These are phyloP conservation scores for Neonectria neomacrospora DNA, from an alignment of 2,329 filamentous ascomycete genomes.

Conservation along the genomic window DNA sequence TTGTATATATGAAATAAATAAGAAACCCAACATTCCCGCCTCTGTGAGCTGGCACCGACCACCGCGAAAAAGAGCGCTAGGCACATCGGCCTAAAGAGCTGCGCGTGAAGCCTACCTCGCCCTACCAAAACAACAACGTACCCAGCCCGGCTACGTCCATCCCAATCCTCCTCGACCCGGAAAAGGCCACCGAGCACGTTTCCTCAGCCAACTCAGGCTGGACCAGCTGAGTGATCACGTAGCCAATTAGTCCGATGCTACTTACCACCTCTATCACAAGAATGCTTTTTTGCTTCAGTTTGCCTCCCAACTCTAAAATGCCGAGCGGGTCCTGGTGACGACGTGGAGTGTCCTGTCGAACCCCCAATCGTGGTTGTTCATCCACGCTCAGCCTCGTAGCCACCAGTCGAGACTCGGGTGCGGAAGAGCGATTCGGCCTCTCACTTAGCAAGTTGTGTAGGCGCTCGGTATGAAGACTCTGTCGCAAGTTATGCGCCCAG, in stretches of 20 bases:
- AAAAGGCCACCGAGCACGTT: constrained; percentile 31
- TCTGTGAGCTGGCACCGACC: background rate
- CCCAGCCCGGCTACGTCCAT: constrained; percentile 38
- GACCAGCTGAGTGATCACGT: constrained; percentile 72
- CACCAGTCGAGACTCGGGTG: constrained; percentile 37
- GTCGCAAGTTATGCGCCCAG: constrained; percentile 52
- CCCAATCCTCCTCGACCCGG: constrained; percentile 30
- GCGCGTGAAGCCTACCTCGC: background rate
- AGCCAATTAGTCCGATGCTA: constrained; percentile 78
- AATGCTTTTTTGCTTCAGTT: constrained; percentile 72
- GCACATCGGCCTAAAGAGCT: background rate
- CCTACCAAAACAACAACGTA: constrained; percentile 36
- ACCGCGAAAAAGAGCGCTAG: background rate
- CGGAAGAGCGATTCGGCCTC: constrained; percentile 23
- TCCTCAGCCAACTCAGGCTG: constrained; percentile 42
- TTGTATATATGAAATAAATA: constrained; percentile 10
- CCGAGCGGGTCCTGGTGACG: constrained; percentile 80
- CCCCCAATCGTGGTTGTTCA: constrained; percentile 12
- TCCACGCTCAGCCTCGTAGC: constrained; percentile 18
- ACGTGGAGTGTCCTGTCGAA: constrained; percentile 24
- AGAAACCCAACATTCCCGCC: background rate
- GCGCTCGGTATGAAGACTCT: constrained; percentile 51
- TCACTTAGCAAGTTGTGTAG: constrained; percentile 38
- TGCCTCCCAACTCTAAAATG: constrained; percentile 74
- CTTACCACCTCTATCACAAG: constrained; percentile 79